These are phyloP conservation scores for Hysterium pulicare DNA, from an alignment of 2,329 filamentous ascomycete species.

Conservation along the genomic window DNA sequence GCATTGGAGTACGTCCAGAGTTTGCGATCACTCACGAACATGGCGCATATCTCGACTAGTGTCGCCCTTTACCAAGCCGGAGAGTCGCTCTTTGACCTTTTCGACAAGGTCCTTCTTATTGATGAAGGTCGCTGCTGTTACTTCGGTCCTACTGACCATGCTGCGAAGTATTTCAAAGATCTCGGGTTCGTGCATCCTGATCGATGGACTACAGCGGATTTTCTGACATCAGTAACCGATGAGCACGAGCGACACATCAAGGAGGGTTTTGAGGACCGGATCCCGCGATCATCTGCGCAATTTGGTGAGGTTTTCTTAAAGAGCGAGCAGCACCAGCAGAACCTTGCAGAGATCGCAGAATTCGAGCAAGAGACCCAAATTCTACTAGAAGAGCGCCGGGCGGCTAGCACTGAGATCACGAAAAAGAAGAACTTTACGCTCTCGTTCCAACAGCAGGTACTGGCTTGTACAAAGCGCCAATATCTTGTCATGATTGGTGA, in stretches of 20 bases:
- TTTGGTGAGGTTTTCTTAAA: constrained; percentile 48
- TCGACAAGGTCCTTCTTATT: constrained; percentile 40
- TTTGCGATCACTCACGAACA: constrained; percentile 62
- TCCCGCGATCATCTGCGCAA: constrained; percentile 54
- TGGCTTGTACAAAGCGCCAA: constrained; percentile 38
- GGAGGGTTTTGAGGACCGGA: constrained; percentile 55
- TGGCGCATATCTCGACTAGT: constrained; percentile 58
- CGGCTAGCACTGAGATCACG: constrained; percentile 32
- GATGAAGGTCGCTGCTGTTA: constrained; percentile 49
- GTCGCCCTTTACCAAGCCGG: constrained; percentile 71
- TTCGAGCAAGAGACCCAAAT: constrained; percentile 34
- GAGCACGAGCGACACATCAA: constrained; percentile 56
- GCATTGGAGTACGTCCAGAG: constrained; percentile 70
- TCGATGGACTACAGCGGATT: constrained; percentile 67
- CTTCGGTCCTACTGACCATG: constrained; percentile 60
- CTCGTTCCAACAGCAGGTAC: constrained; percentile 38
- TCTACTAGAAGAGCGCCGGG: constrained; percentile 27
- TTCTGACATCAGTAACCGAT: constrained; percentile 68
- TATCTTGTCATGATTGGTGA: constrained; percentile 56
- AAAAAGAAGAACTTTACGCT: constrained; percentile 42
- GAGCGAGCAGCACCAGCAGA: constrained; percentile 35
- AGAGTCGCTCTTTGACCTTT: constrained; percentile 37
- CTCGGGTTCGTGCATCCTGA: constrained; percentile 66
- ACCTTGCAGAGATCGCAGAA: constrained; percentile 39
- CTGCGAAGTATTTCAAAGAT: constrained; percentile 63